These are phyloP conservation scores for Arthrobotrys conoides DNA, from an alignment of 2,329 filamentous ascomycete genomes.

Conservation along the genomic window DNA sequence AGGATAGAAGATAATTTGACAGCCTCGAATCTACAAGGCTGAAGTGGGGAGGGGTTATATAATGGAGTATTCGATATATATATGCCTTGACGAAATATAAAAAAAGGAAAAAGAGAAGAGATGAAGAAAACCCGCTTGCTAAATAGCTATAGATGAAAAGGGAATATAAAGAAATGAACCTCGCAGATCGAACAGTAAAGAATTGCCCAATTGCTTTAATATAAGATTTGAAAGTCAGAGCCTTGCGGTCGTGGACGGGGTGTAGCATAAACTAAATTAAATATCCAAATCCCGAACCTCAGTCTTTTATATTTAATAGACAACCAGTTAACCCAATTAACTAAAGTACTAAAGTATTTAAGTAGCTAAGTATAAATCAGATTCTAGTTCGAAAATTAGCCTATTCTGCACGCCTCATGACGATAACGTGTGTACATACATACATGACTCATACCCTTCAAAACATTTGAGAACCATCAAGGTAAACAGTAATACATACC, in stretches of 20 bases:
- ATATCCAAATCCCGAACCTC: not conserved
- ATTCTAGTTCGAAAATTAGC: too few relatives aligned
- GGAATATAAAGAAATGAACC: not conserved
- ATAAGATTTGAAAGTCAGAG: not conserved
- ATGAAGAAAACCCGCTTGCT: not conserved
- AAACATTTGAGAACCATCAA: conserved; percentile 7
- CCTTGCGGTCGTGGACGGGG: conserved; percentile 3
- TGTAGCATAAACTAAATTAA: not conserved
- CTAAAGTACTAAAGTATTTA: too few relatives aligned
- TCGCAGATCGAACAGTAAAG: conserved; percentile 9
- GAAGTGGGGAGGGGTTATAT: not conserved
- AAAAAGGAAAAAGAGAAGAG: not conserved
- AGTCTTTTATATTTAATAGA: conserved; percentile 1
- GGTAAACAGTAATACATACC: not conserved
- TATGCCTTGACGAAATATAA: not conserved
- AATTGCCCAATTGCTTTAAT: conserved; percentile 6
- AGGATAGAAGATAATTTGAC: not conserved
- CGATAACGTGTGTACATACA: too few relatives aligned
- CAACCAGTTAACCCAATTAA: too few relatives aligned
- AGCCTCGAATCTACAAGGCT: not conserved
- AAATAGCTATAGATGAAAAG: not conserved
- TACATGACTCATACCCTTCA: conserved; percentile 4
- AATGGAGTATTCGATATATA: not conserved
- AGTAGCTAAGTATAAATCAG: too few relatives aligned
- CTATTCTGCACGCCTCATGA: conserved; percentile 17